Base-by-base conservation (phyloP, 305 asterid species). In the Plantago coronopus region DNA sequence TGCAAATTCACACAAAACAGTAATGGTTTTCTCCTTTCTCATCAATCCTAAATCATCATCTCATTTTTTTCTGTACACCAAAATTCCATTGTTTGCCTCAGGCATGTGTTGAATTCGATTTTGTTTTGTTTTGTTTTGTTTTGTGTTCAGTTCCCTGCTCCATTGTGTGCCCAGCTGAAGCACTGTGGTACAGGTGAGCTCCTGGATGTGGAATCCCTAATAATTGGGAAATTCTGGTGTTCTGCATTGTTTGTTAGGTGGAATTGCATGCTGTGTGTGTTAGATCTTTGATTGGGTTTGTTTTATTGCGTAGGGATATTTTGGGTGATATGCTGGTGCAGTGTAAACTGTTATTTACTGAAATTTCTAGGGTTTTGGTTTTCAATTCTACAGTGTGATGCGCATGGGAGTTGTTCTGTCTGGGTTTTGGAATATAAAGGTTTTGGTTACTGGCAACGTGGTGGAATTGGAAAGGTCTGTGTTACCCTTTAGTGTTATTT, bases 351-450 rank as follows among this genome's bases (percentile, higher is more conserved):
- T 65, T 50, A 38, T 59, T 61, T 55, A 65, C 68, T 75, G 20
- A 61, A 47, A 45, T 50, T 69, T 51, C 58, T 68, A 67, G 77
- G 78, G 62, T 72, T 80, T 71, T 74, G 70, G 72, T 68, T 61
- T 70, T 66, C 70, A 68, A 76, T 82, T 87, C 51, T 70, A 74
- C 88, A 84, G 94, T 84, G 85, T 64, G 74, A 78, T 80, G 80
- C 76, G 81, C 73, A 72, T 79, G 90, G 86, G 87, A 65, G 82
- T 63, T 80, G 76, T 73, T 74, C 45, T 71, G 76, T 64, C 82
- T 57, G 81, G 74, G 81, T 72, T 76, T 76, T 73, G 79, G 80
- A 72, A 72, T 72, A 47, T 75, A 40, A 70, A 53, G 69, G 61
- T 34, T 63, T 69, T 69, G 74, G 79, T 71, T 73, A 66, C 75